Percentiles rank a stretch among this genome's conserved stretches.
Conservation (phyloP, 257 asterid species). For the Gentiana straminea region DNA sequence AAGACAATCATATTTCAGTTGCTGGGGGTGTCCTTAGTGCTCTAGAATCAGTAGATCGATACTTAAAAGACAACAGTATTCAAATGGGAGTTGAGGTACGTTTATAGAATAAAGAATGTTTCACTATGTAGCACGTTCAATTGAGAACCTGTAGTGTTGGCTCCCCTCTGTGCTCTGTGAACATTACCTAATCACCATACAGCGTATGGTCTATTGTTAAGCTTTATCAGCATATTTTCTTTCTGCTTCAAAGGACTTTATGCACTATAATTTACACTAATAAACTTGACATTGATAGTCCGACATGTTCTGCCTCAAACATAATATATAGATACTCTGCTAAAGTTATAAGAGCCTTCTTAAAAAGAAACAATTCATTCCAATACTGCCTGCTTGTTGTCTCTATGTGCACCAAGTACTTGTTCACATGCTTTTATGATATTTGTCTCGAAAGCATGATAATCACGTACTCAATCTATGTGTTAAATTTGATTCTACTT, state of each 20-base stretch:
- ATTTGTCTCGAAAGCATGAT: background rate
- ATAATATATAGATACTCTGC: too few relatives aligned
- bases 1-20: slow-evolving; percentile 91
- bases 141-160: too few relatives aligned
- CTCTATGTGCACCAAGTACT: background rate
- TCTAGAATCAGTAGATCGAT: slow-evolving; percentile 67
- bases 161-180: background rate
- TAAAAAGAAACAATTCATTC: background rate
- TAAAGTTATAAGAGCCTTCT: too few relatives aligned
- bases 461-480: background rate
- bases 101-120: too few relatives aligned
- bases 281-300: too few relatives aligned
- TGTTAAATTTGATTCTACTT: background rate
- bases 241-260: too few relatives aligned
- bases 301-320: too few relatives aligned
- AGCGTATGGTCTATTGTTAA: too few relatives aligned
- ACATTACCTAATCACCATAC: background rate
- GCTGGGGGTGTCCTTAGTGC: slow-evolving; percentile 82
- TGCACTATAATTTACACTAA: too few relatives aligned
- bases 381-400: background rate
- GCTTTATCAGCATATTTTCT: too few relatives aligned
- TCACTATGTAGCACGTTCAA: too few relatives aligned
- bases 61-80: slow-evolving; percentile 56
- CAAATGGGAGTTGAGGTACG: slow-evolving; percentile 91
- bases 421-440: background rate